These are phyloP conservation scores for Penicillium canariense DNA, from an alignment of 495 filamentous ascomycete genomes.

Conservation along the genomic window DNA sequence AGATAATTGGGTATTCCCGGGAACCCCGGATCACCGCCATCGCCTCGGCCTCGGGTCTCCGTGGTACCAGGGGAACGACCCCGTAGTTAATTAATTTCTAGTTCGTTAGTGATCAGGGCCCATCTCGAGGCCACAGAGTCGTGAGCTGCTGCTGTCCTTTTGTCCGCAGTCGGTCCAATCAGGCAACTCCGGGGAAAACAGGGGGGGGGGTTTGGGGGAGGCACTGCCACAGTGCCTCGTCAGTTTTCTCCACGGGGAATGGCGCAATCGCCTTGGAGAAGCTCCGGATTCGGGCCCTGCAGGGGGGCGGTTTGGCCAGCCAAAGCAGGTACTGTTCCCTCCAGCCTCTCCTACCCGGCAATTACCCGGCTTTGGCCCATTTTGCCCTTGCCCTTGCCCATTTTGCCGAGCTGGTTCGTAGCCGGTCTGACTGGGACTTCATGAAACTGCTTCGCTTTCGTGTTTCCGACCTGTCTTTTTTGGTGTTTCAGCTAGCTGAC, in stretches of 20 bases:
- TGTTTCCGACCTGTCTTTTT: not conserved
- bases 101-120: too few species aligned
- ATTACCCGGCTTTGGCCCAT: not conserved
- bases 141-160: too few species aligned
- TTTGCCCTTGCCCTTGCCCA: too few species aligned
- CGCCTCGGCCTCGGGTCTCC: not conserved
- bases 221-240: too few species aligned
- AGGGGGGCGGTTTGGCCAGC: slow-evolving; percentile 8
- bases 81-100: too few species aligned
- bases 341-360: not conserved
- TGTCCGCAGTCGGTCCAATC: not conserved
- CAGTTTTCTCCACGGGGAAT: slow-evolving; percentile 19
- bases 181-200: not conserved
- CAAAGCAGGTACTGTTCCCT: slow-evolving; percentile 18
- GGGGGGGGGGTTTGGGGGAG: not conserved
- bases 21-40: not conserved
- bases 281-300: slow-evolving; percentile 22
- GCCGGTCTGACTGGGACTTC: not conserved
- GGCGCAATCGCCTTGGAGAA: slow-evolving; percentile 18
- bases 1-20: not conserved
- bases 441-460: not conserved
- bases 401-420: not conserved
- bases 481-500: not conserved
- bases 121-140: too few species aligned
- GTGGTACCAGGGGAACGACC: too few species aligned